Percentiles rank a stretch among this genome's conserved stretches.
Evolutionary conservation across 208 protist species (phyloP).

Genomic region (Herpetomonas samuelpessoai): DNA sequence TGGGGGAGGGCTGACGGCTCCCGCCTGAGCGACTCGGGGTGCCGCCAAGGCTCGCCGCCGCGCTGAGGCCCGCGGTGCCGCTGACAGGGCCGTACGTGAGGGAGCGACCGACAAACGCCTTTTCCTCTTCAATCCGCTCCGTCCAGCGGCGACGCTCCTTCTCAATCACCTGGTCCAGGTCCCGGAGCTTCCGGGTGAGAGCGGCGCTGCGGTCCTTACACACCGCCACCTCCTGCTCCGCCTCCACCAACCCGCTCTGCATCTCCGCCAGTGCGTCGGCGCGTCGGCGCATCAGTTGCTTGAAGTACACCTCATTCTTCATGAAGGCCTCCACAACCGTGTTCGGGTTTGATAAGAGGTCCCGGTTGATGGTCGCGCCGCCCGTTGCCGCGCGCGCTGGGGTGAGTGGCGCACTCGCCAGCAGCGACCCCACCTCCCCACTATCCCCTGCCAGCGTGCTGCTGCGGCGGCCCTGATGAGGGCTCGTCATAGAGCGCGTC

Average conservation of each 20-base stretch:
- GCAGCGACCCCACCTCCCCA: neutral
- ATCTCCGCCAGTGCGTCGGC: constrained; percentile 59
- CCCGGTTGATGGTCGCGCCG: constrained; percentile 18
- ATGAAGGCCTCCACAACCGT: constrained; percentile 71
- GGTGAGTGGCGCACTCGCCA: neutral
- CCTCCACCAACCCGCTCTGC: constrained; percentile 55
- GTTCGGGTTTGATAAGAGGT: constrained; percentile 49
- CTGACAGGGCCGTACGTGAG: constrained; percentile 9
- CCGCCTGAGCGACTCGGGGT: constrained; percentile 17
- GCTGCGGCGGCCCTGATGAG: neutral
- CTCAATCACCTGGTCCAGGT: constrained; percentile 66
- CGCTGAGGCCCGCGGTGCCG: constrained; percentile 4
- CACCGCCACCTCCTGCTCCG: constrained; percentile 44
- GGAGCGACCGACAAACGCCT: constrained; percentile 38
- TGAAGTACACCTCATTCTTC: constrained; percentile 85
- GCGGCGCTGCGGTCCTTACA: constrained; percentile 68
- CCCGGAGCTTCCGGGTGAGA: constrained; percentile 54
- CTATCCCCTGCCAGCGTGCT: neutral
- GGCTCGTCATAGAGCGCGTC: neutral
- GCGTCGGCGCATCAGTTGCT: constrained; percentile 70
- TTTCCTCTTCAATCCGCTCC: constrained; percentile 68
- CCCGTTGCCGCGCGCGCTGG: constrained; percentile 22
- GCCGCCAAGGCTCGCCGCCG: constrained; percentile 14
- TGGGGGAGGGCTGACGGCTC: constrained; percentile 2
- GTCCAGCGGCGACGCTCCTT: constrained; percentile 61